These are phyloP conservation scores for Odonthalia washingtoniensis DNA, from an alignment of 31 red algal genomes.

Conservation along the genomic window DNA sequence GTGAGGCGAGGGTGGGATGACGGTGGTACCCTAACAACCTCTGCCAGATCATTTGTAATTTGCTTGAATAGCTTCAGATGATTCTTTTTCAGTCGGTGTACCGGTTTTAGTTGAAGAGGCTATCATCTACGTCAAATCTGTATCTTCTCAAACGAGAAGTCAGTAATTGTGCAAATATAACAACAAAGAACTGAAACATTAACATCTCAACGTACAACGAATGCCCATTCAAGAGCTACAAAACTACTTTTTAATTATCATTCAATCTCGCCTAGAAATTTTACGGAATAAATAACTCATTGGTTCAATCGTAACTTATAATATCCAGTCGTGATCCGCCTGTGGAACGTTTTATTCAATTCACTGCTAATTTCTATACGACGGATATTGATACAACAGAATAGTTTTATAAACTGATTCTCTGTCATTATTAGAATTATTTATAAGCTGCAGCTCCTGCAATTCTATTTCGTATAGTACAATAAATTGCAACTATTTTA, in stretches of 20 bases:
- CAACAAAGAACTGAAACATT: no score
- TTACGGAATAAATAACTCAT: slow-evolving; percentile 45
- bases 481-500: slow-evolving; percentile 58
- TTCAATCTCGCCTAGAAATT: slow-evolving; percentile 17
- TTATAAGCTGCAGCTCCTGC: slow-evolving; percentile 47
- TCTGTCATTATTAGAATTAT: slow-evolving; percentile 51
- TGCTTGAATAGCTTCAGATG: no score
- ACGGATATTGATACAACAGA: slow-evolving; percentile 23
- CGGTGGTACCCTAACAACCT: no score
- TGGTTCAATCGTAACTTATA: slow-evolving; percentile 57
- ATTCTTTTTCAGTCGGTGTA: no score
- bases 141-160: no score
- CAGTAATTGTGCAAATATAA: no score
- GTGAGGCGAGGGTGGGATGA: no score
- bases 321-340: slow-evolving; percentile 54
- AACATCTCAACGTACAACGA: slow-evolving; percentile 50
- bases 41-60: no score
- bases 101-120: no score
- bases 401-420: slow-evolving; percentile 45
- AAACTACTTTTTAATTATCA: slow-evolving; percentile 39
- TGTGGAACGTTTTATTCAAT: slow-evolving; percentile 62
- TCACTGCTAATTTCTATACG: slow-evolving; percentile 52
- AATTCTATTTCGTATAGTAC: slow-evolving; percentile 61
- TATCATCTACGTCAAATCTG: no score
- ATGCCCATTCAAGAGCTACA: slow-evolving; percentile 45